Evolutionary conservation across 495 filamentous ascomycete species (phyloP).

Genomic region (Cercophora sp.): DNA sequence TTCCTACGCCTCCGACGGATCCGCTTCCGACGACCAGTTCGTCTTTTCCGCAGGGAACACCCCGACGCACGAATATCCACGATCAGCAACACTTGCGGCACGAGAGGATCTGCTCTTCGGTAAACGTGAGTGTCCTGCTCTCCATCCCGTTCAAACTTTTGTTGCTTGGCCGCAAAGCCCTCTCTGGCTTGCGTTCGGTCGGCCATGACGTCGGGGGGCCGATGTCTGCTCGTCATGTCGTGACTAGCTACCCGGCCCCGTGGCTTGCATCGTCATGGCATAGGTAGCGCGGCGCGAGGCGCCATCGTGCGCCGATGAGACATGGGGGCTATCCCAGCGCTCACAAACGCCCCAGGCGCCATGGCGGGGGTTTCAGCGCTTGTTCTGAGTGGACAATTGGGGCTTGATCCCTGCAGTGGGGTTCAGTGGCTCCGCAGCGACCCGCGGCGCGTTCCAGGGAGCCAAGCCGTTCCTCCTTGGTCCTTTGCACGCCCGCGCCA

Average conservation of each 20-base stretch:
- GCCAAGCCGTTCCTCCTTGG: not conserved
- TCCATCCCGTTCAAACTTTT: not conserved
- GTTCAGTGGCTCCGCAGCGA: not conserved
- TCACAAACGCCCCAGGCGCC: too few species aligned
- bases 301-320: conserved; percentile 7
- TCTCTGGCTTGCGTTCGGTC: not conserved
- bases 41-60: conserved; percentile 19
- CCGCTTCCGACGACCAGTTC: conserved; percentile 24
- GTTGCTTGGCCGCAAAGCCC: not conserved
- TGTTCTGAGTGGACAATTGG: too few species aligned
- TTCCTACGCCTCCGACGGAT: conserved; percentile 16
- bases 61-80: conserved; percentile 18
- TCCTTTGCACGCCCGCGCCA: too few species aligned
- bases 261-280: conserved; percentile 11
- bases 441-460: not conserved
- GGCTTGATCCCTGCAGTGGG: not conserved
- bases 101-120: conserved; percentile 14
- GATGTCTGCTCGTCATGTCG: conserved; percentile 8
- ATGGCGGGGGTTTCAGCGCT: too few species aligned
- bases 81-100: conserved; percentile 1
- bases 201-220: conserved; percentile 2
- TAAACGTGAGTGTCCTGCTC: conserved; percentile 11
- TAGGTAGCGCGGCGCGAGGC: too few species aligned
- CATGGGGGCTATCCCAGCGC: conserved; percentile 5
- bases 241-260: conserved; percentile 4